phyloP scores from a whole-genome alignment of 495 filamentous ascomycete species.

The Annulohypoxylon maeteangense region DNA sequence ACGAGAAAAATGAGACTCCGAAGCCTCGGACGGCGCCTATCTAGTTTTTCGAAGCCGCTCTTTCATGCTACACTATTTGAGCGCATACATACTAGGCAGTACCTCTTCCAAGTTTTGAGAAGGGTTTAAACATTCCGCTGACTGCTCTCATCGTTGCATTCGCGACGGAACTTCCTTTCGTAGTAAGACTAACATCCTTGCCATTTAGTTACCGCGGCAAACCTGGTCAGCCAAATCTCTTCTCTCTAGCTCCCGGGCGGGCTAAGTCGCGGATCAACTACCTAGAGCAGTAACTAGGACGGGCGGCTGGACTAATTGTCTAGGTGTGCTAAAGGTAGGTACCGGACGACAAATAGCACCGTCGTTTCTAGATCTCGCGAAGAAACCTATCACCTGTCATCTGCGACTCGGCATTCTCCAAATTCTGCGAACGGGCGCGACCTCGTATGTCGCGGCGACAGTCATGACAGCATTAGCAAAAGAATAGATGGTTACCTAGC shows the following conservation, averaged over 20 bases:
- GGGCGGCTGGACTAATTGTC: background rate
- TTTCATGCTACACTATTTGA: background rate
- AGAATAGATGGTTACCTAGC: background rate
- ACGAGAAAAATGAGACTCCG: background rate
- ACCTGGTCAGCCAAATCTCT: slow-evolving; percentile 12
- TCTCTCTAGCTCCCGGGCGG: slow-evolving; percentile 7
- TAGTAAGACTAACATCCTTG: slow-evolving; percentile 28
- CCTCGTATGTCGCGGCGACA: background rate
- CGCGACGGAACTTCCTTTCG: background rate
- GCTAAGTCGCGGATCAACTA: slow-evolving; percentile 18
- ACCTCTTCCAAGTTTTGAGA: background rate
- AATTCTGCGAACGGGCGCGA: background rate
- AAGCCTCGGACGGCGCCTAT: background rate
- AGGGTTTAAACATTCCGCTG: background rate
- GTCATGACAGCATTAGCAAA: background rate
- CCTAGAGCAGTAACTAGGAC: slow-evolving; percentile 20
- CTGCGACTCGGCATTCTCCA: background rate
- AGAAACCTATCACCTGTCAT: background rate
- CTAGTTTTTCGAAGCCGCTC: background rate
- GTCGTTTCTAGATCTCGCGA: background rate
- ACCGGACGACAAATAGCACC: background rate
- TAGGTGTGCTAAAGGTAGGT: background rate
- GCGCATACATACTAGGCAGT: background rate
- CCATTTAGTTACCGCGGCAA: background rate
- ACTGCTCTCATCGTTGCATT: slow-evolving; percentile 15